A percentile compares a stretch with the other conserved stretches of the same genome.
phyloP scores from a whole-genome alignment of 2,329 filamentous ascomycete species.

The Ophiostoma sp. region DNA sequence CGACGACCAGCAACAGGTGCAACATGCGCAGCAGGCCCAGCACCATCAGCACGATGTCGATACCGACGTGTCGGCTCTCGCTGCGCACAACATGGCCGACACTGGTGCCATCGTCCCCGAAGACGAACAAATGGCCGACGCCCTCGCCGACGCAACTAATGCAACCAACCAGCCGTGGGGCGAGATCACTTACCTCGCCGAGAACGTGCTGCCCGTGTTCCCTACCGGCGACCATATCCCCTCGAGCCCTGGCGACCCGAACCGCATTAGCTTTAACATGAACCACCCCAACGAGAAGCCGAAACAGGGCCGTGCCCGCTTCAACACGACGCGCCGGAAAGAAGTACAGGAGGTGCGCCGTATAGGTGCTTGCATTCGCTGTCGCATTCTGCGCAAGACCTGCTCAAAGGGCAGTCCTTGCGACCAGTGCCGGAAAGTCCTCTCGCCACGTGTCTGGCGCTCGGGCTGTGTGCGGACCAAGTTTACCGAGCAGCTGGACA shows the following conservation, averaged over 20 bases:
- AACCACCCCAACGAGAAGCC: conserved; percentile 46
- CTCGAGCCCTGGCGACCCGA: conserved; percentile 27
- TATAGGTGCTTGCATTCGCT: conserved; percentile 61
- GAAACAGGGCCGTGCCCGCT: conserved; percentile 52
- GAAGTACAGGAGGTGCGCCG: conserved; percentile 62
- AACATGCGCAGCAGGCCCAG: not conserved
- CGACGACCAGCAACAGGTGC: not conserved
- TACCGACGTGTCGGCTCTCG: not conserved
- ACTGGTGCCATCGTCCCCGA: not conserved
- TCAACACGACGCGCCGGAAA: conserved; percentile 54
- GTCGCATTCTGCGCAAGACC: conserved; percentile 60
- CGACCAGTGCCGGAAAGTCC: conserved; percentile 57
- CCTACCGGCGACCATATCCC: conserved; percentile 25
- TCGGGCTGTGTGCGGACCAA: conserved; percentile 59
- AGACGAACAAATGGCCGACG: conserved; percentile 16
- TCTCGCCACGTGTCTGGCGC: conserved; percentile 60
- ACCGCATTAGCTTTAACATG: conserved; percentile 50
- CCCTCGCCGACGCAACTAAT: conserved; percentile 20
- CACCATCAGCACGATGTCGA: conserved; percentile 12
- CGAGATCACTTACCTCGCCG: conserved; percentile 48
- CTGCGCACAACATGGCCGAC: not conserved
- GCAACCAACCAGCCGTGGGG: conserved; percentile 45
- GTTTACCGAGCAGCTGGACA: conserved; percentile 55
- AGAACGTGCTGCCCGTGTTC: conserved; percentile 30
- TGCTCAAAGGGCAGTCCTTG: conserved; percentile 61